Evolutionary conservation across 2,329 filamentous ascomycete genomes (phyloP), one percentile per base, ranked within the genome.

Genomic region (Nemania abortiva): DNA sequence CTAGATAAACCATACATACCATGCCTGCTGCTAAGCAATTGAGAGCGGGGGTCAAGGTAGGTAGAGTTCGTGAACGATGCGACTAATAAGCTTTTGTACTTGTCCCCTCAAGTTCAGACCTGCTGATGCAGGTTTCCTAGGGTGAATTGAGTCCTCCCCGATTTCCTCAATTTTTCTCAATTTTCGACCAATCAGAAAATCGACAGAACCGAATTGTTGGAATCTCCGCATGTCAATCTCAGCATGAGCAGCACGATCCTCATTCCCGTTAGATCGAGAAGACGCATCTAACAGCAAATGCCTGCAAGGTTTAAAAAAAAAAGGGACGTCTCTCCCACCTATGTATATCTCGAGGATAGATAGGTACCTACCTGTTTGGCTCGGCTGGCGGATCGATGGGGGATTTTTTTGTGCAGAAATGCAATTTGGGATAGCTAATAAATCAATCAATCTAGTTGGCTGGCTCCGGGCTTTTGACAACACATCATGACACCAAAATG

Each of bases 401-500:
- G 56, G 56, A 63, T 58, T 54, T 34, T n/a, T n/a, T n/a, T n/a
- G 56, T 63, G 57, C 64, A 64, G 62, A 70, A 50, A 49, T 58
- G 58, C 66, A 64, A 63, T 65, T 63, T 50, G 62, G 62, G 27
- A 70, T 47, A 50, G 54, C 70, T 63, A 55, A 63, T 61, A 52
- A 60, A 65, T 67, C 37, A 45, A 63, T 61, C 54, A 53, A 65
- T 67, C 47, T 57, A 54, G 65, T 67, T 67, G 73, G 70, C 72
- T 70, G 74, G 70, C 76, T 71, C 74, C 67, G 66, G 73, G 75
- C 76, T 80, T 86, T n/a, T n/a, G 85, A 85, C 84, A 86, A 85
- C 84, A 81, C 83, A 86, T 85, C 83, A 83, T 78, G 80, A 78
- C 77, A 80, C 77, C 69, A 79, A 77, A 78, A 78, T 78, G 80